Conservation (phyloP, 495 filamentous ascomycete species). For the Hypoxylon trugodes region DNA sequence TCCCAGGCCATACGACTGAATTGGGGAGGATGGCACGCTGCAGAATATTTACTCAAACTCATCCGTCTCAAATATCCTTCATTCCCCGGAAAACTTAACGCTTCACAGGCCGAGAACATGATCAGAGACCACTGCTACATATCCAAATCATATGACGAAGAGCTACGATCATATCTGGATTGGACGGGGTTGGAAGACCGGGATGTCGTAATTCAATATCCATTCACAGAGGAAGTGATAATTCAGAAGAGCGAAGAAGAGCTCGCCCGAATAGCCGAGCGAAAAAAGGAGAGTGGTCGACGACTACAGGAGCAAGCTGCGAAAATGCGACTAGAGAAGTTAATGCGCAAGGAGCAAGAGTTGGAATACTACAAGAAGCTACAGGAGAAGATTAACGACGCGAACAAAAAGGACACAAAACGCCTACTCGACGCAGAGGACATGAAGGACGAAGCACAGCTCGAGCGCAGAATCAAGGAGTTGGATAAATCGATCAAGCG, state of each 20-base stretch:
- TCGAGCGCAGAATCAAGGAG: constrained; percentile 83
- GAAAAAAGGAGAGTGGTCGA: constrained; percentile 90
- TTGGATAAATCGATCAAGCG: constrained; percentile 88
- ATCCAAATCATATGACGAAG: constrained; percentile 79
- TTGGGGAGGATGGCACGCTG: constrained; percentile 89
- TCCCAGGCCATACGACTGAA: constrained; percentile 87
- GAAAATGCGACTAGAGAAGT: constrained; percentile 92
- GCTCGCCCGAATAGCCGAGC: constrained; percentile 83
- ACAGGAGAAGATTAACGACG: constrained; percentile 66
- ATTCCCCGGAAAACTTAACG: constrained; percentile 84
- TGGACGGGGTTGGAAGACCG: constrained; percentile 90
- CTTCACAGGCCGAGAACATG: constrained; percentile 85
- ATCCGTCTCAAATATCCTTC: constrained; percentile 91
- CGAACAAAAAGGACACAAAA: constrained; percentile 88
- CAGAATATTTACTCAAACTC: constrained; percentile 90
- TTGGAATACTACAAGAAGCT: constrained; percentile 91
- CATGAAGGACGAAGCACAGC: constrained; percentile 83
- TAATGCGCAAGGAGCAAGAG: constrained; percentile 95
- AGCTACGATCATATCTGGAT: constrained; percentile 77
- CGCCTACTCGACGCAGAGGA: constrained; percentile 88
- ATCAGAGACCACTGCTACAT: constrained; percentile 92
- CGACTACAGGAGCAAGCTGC: constrained; percentile 95
- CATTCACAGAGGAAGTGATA: constrained; percentile 88
- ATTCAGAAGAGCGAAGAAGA: constrained; percentile 93
- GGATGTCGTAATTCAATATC: constrained; percentile 88